Base-by-base conservation (phyloP, 2,329 filamentous ascomycete species). In the Hansfordia pulvinata region DNA sequence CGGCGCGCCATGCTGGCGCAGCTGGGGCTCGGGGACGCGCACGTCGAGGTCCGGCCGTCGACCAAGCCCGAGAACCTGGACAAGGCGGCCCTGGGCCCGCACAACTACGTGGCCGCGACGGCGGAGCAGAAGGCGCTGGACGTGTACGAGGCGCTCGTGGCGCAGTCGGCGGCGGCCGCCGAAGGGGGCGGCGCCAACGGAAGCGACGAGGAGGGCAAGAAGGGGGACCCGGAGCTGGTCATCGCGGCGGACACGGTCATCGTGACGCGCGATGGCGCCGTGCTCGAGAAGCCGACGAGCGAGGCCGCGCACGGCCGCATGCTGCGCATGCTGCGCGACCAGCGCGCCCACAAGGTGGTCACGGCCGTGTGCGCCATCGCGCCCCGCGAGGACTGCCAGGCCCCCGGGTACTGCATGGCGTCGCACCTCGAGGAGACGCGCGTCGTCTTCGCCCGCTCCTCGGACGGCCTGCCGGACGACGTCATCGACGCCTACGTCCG, bases 201-300 rank as follows among this genome's bases (percentile, higher is more conserved):
- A 62, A 19, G 10, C 5, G 12, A n/a, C 10, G 14, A 23, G 16
- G 32, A 20, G 23, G 20, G 29, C 8, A 11, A 11, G 30, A 33
- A 21, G 15, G 20, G 46, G 9, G 90, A 94, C 39, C 85, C 85
- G 0, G 77, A 74, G 6, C 63, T 96, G 10, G 83, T 96, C 31
- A 76, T 96, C 32, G 76, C 85, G 0, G 88, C 88, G 19, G 88
- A 96, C 50, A 96, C 90, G 0, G 64, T 98, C 30, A 82, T 98
- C 34, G 80, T 90, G 10, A 77, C 74, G 8, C 65, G 71, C 8
- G 59, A 69, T 20, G 86, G 86, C 1, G 62, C 69, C 27, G 83
- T 98, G 28, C 59, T 98, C 3, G 90, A 98, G 62, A 98, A 98
- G 58, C 90, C 90, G 8, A 64, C 76, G 28, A 81, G 62, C 34